These are phyloP conservation scores for Nyctanthes arbortristis DNA, from an alignment of 257 asterid species.

Conservation along the genomic window DNA sequence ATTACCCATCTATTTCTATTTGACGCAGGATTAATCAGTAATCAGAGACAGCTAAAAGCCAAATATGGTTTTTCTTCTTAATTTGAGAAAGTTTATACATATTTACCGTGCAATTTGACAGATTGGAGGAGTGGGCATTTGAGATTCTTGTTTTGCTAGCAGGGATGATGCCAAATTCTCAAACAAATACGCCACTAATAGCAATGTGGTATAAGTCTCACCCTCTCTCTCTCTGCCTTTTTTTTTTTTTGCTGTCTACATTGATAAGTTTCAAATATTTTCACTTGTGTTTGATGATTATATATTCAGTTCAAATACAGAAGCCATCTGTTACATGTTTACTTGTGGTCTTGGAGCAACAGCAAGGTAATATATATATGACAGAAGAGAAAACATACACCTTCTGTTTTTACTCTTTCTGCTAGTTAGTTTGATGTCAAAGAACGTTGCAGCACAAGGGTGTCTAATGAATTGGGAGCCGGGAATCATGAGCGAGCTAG, in stretches of 20 bases:
- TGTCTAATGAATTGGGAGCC: slow-evolving; percentile 30
- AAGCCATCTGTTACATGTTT: slow-evolving; percentile 17
- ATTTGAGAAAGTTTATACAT: no score
- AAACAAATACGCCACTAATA: slow-evolving; percentile 17
- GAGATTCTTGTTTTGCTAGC: slow-evolving; percentile 33
- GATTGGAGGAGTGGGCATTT: slow-evolving; percentile 29
- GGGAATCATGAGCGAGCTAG: slow-evolving; percentile 21
- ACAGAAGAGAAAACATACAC: background rate
- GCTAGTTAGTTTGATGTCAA: background rate
- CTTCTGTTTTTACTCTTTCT: slow-evolving; percentile 22
- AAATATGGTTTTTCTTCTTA: no score
- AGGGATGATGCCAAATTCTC: slow-evolving; percentile 31
- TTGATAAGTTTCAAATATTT: background rate
- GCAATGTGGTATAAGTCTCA: slow-evolving; percentile 23
- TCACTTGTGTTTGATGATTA: background rate
- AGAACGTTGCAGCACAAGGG: slow-evolving; percentile 23
- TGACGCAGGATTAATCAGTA: no score
- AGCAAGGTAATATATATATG: slow-evolving; percentile 17
- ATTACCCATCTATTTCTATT: no score
- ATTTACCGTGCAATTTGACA: background rate
- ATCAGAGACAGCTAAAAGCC: background rate
- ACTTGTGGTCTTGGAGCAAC: slow-evolving; percentile 22
- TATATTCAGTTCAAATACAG: slow-evolving; percentile 20
- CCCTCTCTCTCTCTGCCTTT: no score
- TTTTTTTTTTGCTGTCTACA: background rate